Conservation (phyloP, 495 filamentous ascomycete species). For the Melanomma pulvis-pyrius region DNA sequence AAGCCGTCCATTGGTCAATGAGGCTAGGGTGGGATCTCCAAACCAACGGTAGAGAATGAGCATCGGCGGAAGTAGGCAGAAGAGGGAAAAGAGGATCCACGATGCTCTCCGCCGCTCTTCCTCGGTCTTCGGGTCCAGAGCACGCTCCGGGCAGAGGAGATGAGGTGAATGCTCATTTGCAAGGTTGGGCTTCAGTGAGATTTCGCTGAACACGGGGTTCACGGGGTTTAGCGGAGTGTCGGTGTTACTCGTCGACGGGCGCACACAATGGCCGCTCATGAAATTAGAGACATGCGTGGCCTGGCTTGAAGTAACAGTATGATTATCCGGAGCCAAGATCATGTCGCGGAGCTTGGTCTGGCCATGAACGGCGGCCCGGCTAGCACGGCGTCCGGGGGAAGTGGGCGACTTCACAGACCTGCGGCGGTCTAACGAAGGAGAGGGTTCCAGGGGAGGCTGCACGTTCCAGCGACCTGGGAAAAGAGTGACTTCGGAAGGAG, state of each 20-base stretch:
- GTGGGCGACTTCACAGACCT: not conserved
- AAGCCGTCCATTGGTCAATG: constrained; percentile 15
- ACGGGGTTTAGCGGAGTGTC: constrained; percentile 4
- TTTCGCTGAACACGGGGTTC: not conserved
- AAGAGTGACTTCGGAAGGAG: constrained; percentile 14
- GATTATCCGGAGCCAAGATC: constrained; percentile 20
- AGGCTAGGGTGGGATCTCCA: constrained; percentile 13
- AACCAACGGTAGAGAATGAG: constrained; percentile 26
- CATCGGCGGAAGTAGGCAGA: constrained; percentile 24
- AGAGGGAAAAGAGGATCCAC: constrained; percentile 27
- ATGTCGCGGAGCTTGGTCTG: constrained; percentile 36
- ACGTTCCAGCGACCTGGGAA: constrained; percentile 10
- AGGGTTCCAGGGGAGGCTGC: not conserved
- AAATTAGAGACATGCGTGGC: constrained; percentile 1
- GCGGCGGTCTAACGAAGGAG: not conserved
- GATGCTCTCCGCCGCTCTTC: constrained; percentile 6
- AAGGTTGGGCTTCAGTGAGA: constrained; percentile 2
- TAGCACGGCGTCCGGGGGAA: not conserved
- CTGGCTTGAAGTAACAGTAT: constrained; percentile 10
- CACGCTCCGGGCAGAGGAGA: constrained; percentile 22
- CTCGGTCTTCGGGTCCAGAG: constrained; percentile 6
- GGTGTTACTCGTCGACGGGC: constrained; percentile 19
- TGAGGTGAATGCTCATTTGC: constrained; percentile 26
- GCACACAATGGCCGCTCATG: not conserved
- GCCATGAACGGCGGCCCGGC: constrained; percentile 26